These are phyloP conservation scores for Fusarium sp. DNA, from an alignment of 2,329 filamentous ascomycete genomes.

Conservation along the genomic window DNA sequence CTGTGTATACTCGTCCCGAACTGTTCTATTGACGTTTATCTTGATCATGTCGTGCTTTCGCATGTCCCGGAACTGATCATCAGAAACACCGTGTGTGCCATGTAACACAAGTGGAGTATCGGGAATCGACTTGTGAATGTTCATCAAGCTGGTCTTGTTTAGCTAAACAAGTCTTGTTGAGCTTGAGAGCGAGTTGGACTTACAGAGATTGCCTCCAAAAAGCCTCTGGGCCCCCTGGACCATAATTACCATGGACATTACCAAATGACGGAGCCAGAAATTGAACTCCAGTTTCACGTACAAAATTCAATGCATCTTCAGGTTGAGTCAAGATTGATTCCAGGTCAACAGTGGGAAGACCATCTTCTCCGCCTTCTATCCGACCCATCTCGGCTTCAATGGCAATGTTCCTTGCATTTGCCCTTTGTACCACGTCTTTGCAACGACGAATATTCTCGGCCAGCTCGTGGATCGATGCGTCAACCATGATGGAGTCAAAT, in stretches of 20 bases:
- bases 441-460: constrained; percentile 73
- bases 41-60: constrained; percentile 18
- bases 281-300: constrained; percentile 17
- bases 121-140: constrained; percentile 12
- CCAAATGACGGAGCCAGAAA: constrained; percentile 27
- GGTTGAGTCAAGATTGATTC: constrained; percentile 23
- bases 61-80: constrained; percentile 1
- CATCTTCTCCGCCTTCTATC: constrained; percentile 26
- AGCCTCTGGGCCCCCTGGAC: constrained; percentile 4
- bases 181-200: neutral
- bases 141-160: constrained; percentile 10
- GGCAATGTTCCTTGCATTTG: constrained; percentile 71
- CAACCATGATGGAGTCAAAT: constrained; percentile 77
- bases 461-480: constrained; percentile 76
- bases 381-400: constrained; percentile 75
- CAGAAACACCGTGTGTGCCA: constrained; percentile 21
- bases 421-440: constrained; percentile 69
- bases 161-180: neutral
- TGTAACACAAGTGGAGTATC: constrained; percentile 17
- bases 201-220: constrained; percentile 11
- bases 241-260: constrained; percentile 26
- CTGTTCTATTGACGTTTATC: constrained; percentile 21
- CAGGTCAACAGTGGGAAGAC: constrained; percentile 21
- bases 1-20: constrained; percentile 18
- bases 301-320: constrained; percentile 14